A percentile compares a stretch with the other conserved stretches of the same genome.
phyloP scores from a whole-genome alignment of 257 asterid genomes.

The Dorcoceras hygrometricum region DNA sequence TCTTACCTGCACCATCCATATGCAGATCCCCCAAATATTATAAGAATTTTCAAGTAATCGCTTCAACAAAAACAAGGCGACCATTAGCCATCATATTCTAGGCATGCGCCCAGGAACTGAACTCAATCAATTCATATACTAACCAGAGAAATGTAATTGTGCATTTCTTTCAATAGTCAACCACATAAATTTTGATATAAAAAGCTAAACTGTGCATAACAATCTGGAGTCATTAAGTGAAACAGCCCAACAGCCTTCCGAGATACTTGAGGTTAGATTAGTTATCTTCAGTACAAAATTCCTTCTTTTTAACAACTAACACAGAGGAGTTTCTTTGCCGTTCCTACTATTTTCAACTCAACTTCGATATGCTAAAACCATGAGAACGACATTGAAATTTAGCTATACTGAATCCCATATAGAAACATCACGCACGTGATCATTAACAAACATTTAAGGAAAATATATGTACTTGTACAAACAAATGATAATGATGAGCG shows the following conservation, averaged over 20 bases:
- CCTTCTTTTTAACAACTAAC: background rate
- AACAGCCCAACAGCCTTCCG: background rate
- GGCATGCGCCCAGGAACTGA: background rate
- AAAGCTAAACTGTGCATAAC: background rate
- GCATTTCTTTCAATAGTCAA: constrained; percentile 4
- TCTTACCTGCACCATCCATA: background rate
- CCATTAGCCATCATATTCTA: no score
- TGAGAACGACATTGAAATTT: background rate
- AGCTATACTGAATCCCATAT: background rate
- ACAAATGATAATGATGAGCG: background rate
- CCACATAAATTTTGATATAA: background rate
- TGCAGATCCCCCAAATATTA: background rate
- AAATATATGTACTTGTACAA: background rate
- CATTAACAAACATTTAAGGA: constrained; percentile 7
- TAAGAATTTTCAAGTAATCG: no score
- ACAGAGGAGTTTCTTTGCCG: background rate
- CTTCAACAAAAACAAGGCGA: background rate
- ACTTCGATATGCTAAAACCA: background rate
- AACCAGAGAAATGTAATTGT: background rate
- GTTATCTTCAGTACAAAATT: background rate
- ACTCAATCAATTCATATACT: background rate
- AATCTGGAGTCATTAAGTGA: background rate
- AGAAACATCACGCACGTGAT: background rate
- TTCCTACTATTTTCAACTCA: background rate
- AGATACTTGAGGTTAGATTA: background rate